Evolutionary conservation across 805 yeast genomes (phyloP), one percentile per base, ranked within the genome.

Genomic region (Saccharomycopsis babjevae): DNA sequence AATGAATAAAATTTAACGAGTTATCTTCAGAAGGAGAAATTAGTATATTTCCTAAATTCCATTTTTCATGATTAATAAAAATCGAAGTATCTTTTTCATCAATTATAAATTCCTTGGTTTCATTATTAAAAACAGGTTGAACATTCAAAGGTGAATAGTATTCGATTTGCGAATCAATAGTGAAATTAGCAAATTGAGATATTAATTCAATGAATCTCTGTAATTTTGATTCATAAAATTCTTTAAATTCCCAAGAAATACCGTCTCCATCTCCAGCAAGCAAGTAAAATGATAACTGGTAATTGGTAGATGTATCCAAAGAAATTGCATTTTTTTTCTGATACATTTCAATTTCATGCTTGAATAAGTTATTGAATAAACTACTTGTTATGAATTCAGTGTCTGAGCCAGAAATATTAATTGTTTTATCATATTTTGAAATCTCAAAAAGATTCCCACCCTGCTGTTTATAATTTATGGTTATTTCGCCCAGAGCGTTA

Each of bases 51-150:
- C 73, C 79, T 59, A 83, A 73, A 60, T 86, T 86, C 96, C 96
- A 88, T 66, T 88, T 96, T 1, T 94, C 91, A 66, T 83, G 83
- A 72, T 93, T 94, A 62, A 92, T 80, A 65, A 89, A 83, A 1
- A 64, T 64, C 0, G 73, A 55, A 0, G 58, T 66, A 15, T 66
- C 66, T 38, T 72, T 67, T 1, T 73, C 62, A 54, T 70, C 70
- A 40, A 73, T 59, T 46, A 71, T 67, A 54, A 76, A 66, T 58
- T 75, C 77, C 28, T 77, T 71, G 61, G 67, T 28, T 13, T 50
- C 54, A 15, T 58, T 38, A 38, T 62, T 40, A 32, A 16, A 57
- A 10, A 18, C 38, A 15, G 66, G 66, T 8, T 57, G 39, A n/a
- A 50, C 58, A n/a, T 65, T 38, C 5, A 81, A 72, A 38, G 69